Percentiles rank a stretch among this genome's conserved stretches.
phyloP scores from a whole-genome alignment of 2,329 filamentous ascomycete genomes.

The Periglandula ipomoeae region DNA sequence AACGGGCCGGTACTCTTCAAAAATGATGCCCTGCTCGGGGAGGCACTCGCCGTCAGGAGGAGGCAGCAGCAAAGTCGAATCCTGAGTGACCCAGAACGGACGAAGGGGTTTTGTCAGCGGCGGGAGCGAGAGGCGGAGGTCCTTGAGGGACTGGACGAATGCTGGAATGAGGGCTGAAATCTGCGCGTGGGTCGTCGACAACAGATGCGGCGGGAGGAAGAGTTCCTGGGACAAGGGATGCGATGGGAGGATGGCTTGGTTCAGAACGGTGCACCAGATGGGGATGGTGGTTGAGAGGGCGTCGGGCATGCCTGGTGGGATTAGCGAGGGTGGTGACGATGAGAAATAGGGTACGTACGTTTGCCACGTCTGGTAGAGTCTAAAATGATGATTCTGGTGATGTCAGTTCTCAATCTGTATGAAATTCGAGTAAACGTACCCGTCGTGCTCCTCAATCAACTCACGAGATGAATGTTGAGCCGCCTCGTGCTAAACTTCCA shows the following conservation, averaged over 20 bases:
- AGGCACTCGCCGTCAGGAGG: constrained; percentile 8
- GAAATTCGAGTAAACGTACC: constrained; percentile 46
- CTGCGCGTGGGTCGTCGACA: constrained; percentile 66
- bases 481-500: constrained; percentile 85
- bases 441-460: constrained; percentile 55
- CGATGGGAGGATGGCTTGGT: constrained; percentile 64
- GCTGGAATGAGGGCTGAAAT: constrained; percentile 53
- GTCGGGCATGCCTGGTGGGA: constrained; percentile 68
- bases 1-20: constrained; percentile 57
- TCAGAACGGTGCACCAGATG: constrained; percentile 86
- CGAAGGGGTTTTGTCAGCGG: constrained; percentile 63
- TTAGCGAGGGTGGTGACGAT: background rate
- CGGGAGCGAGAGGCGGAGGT: constrained; percentile 46
- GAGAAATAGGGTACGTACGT: constrained; percentile 36
- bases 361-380: constrained; percentile 92
- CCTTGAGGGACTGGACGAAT: constrained; percentile 42
- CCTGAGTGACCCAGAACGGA: constrained; percentile 71
- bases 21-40: constrained; percentile 24
- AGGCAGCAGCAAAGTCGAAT: constrained; percentile 36
- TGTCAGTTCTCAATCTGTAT: background rate
- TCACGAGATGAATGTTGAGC: constrained; percentile 76
- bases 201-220: constrained; percentile 61
- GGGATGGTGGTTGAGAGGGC: constrained; percentile 89
- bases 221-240: constrained; percentile 40
- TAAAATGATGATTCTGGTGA: constrained; percentile 63